Evolutionary conservation across 176 grass and related monocot species (phyloP).

Genomic region (Raddia distichophylla): DNA sequence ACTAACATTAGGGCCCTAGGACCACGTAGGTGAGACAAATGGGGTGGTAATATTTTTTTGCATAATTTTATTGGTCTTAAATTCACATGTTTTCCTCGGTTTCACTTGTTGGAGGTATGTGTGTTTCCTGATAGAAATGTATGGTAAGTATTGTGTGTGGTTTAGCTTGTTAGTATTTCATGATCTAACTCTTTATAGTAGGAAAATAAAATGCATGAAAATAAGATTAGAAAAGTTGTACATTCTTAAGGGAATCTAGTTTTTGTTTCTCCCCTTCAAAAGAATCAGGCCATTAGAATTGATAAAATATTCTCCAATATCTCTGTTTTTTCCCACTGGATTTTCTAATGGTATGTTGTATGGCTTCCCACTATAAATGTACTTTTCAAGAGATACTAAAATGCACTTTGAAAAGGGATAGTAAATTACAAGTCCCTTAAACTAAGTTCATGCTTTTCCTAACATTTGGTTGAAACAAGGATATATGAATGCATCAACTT

Average conservation of each 20-base stretch:
- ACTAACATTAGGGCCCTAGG: background rate
- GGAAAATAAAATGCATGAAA: background rate
- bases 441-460: background rate
- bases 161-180: conserved; percentile 2
- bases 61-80: conserved; percentile 2
- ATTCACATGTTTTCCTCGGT: conserved; percentile 9
- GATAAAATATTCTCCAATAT: conserved; percentile 19
- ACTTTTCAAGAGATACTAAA: background rate
- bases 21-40: background rate
- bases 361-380: background rate
- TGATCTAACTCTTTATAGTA: background rate
- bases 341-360: background rate
- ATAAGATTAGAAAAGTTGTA: background rate
- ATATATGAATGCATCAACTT: background rate
- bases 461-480: background rate
- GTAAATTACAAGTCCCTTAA: background rate
- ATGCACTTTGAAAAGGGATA: background rate
- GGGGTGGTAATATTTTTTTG: background rate
- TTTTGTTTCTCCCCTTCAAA: background rate
- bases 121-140: background rate
- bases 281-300: background rate
- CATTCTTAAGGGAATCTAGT: background rate
- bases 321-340: background rate
- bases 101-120: background rate
- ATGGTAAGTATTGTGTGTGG: background rate